Base-by-base conservation (phyloP, 805 yeast genomes). In the Kodamaea leandrae region DNA sequence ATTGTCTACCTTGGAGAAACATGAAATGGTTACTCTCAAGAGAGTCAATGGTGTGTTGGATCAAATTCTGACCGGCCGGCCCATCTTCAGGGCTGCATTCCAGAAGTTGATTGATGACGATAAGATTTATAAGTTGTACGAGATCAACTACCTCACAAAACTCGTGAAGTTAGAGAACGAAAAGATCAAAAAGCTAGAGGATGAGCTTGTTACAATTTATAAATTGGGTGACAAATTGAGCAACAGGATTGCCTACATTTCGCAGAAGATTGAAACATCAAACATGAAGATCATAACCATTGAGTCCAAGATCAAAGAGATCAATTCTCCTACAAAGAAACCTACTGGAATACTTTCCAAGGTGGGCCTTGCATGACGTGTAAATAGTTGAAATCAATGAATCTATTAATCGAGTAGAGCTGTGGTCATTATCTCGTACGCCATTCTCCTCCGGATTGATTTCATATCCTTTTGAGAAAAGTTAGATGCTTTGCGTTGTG, bases 51-150 rank as follows among this genome's bases (percentile, higher is more conserved):
- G 97, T 13, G 75, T 87, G 19, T 63, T 86, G 15, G 66, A 71
- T 33, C 74, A 75, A 5, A 76, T 93, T 14, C 61, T 65, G 15
- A 87, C 96, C 1, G 95, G 96, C 0, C 82, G 89, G 52, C 98
- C 99, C 2, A 65, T 93, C 16, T 89, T 71, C 60, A 73, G 75
- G 43, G 86, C 90, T 0, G 96, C 98, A 0, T 93, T 91, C 64
- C 53, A 69, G 42, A 75, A 76, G 44, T 68, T 93, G 55, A 73
- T 80, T 2, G 49, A 68, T 2, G 90, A 89, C 55, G 53, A 66
- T 12, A 69, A 72, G 13, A 62, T 85, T 5, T 75, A 70, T 42
- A 77, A 77, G 17, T 69, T 78, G 9, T 72, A 86, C 58, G 95
- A 88, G 57, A 70, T 82, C 2, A 72, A 77, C 17, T 80, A 82